A percentile compares a stretch with the other conserved stretches of the same genome.
These are phyloP conservation scores for Penicillium glabrum DNA, from an alignment of 2,329 filamentous ascomycete species.

Conservation along the genomic window DNA sequence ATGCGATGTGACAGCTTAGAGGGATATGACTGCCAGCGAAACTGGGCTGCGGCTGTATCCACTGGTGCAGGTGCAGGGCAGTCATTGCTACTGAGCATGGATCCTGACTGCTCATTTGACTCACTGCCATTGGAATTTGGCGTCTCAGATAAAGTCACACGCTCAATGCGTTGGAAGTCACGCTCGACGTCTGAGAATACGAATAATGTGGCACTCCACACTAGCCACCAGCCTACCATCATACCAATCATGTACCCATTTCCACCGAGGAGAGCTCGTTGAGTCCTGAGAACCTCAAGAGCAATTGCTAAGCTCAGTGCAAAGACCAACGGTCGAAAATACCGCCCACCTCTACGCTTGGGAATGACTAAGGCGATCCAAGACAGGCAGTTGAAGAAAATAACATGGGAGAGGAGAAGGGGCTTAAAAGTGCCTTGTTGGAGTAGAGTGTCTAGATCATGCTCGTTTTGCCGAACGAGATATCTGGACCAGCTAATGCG, in stretches of 20 bases:
- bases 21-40: constrained; percentile 58
- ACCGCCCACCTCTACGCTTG: constrained; percentile 37
- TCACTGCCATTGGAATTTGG: background rate
- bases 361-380: constrained; percentile 54
- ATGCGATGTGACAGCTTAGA: constrained; percentile 52
- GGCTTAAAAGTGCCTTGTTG: constrained; percentile 31
- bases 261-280: constrained; percentile 51
- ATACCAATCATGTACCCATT: constrained; percentile 58
- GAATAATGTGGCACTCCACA: constrained; percentile 55
- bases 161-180: constrained; percentile 58
- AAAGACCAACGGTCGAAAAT: constrained; percentile 48
- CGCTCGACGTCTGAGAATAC: constrained; percentile 56
- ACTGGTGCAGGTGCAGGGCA: background rate
- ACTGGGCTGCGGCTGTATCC: constrained; percentile 8
- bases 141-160: constrained; percentile 13
- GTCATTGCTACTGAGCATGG: background rate
- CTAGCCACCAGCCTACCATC: constrained; percentile 53
- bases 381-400: constrained; percentile 33
- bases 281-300: constrained; percentile 45
- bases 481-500: constrained; percentile 28
- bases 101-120: background rate
- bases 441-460: constrained; percentile 25
- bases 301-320: constrained; percentile 44
- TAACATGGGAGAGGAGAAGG: constrained; percentile 37
- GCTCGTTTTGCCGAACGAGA: constrained; percentile 24